phyloP scores from a whole-genome alignment of 192 early-diverging fungal genomes.

The Gigaspora rosea region DNA sequence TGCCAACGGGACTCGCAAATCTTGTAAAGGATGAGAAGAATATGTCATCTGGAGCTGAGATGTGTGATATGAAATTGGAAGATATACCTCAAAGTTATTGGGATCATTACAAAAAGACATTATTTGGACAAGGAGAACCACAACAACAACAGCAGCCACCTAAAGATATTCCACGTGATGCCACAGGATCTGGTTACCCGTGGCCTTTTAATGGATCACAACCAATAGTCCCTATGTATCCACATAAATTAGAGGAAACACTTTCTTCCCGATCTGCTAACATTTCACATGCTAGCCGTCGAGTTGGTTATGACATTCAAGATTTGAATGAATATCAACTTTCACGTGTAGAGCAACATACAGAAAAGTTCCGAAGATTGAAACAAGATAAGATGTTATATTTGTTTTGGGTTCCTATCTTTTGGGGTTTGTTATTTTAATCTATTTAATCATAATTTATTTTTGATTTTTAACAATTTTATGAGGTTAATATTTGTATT shows the following conservation, averaged over 20 bases:
- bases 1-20: not conserved
- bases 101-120: slow-evolving; percentile 8
- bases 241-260: slow-evolving; percentile 3
- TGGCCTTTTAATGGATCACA: slow-evolving; percentile 24
- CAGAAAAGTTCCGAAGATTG: slow-evolving; percentile 42
- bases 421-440: slow-evolving; percentile 45
- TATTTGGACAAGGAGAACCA: not conserved
- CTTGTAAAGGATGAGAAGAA: slow-evolving; percentile 23
- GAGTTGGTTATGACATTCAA: slow-evolving; percentile 10
- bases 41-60: not conserved
- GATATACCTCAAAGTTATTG: not conserved
- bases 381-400: slow-evolving; percentile 58
- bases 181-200: slow-evolving; percentile 5
- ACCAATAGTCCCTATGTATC: slow-evolving; percentile 29
- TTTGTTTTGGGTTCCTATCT: slow-evolving; percentile 59
- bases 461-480: not conserved
- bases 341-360: slow-evolving; percentile 25
- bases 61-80: not conserved
- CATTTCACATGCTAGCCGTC: not conserved
- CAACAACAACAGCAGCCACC: not conserved
- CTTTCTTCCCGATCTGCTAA: not conserved
- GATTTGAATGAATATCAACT: slow-evolving; percentile 15
- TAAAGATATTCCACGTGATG: not conserved
- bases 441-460: not conserved
- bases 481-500: not conserved